Base-by-base conservation (phyloP, 1,284 basidiomycete genomes). In the Ganoderma lucidum region DNA sequence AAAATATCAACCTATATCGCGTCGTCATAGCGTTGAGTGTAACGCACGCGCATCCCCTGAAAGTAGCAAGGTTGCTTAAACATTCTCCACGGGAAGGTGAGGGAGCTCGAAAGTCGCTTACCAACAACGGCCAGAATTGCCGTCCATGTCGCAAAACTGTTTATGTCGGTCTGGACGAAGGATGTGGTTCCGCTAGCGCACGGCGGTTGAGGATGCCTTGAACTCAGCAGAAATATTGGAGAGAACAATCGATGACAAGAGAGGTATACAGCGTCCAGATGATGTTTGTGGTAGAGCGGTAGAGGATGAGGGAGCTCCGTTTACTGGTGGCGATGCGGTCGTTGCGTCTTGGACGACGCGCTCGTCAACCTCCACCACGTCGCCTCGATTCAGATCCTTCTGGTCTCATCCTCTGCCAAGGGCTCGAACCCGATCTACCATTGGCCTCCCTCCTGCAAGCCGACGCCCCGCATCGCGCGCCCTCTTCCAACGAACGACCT, bases 331-430 rank as follows among this genome's bases (percentile, higher is more conserved):
- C 45, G 45, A 48, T 48, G 45, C 45, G 45, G 45, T 48, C 19
- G n/a, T n/a, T 19, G 19, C 45, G 9, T 2, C 5, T 9, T 14
- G 39, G 0, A 2, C 39, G 39, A 9, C 19, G 45, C n/a, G 45
- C n/a, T 48, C 45, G 5, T 48, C n/a, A 6, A 48, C 45, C 19
- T 48, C 45, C 19, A 48, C 9, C 42, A 44, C 42, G 2, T 5
- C 39, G 39, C 12, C 39, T 2, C 2, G 39, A 8, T 14, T 14
- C n/a, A 28, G 48, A 84, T 95, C 70, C 80, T 94, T 1, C 86
- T 95, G 28, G 91, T 93, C 35, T 92, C 92, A 6, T 89, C 89
- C 8, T 94, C 93, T 8, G 90, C 92, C 4, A 92, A 90, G 76
- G 93, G 90, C 19, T 88, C 90, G 9, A 91, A 84, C 73, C 81